Evolutionary conservation across 140 eudicot genomes (phyloP).

Genomic region (Flaveria floridana): DNA sequence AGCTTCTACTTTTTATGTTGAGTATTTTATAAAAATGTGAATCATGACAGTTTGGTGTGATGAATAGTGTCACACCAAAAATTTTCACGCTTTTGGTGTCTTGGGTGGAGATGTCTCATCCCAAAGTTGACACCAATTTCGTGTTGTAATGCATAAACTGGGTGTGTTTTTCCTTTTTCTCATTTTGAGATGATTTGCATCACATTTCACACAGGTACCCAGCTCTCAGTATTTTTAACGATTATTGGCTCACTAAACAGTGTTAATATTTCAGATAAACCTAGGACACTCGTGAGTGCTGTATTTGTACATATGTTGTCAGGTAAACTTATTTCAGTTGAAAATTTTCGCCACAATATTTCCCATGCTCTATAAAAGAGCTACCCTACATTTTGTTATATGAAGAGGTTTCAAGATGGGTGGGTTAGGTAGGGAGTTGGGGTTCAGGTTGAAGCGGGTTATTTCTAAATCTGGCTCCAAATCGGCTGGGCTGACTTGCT

Average conservation of each 20-base stretch:
- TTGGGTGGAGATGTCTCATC: neutral
- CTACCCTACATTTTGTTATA: no score
- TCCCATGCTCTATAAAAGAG: neutral
- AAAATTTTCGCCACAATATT: neutral
- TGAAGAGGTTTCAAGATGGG: no score
- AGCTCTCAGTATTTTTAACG: neutral
- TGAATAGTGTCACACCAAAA: neutral
- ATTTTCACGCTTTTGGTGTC: neutral
- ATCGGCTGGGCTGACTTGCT: neutral
- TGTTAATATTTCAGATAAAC: conserved; percentile 57
- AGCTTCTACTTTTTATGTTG: neutral
- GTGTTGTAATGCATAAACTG: neutral
- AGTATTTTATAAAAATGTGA: neutral
- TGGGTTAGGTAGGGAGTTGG: neutral
- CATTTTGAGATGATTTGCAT: neutral
- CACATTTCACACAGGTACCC: neutral
- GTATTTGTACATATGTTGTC: conserved; percentile 72
- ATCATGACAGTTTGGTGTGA: neutral
- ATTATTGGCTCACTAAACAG: conserved; percentile 31
- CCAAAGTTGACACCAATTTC: neutral
- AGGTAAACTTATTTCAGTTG: conserved; percentile 41
- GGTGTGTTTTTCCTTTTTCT: neutral
- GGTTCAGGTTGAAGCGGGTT: neutral
- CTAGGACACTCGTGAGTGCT: conserved; percentile 68
- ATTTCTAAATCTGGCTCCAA: neutral